A percentile compares a stretch with the other conserved stretches of the same genome.
phyloP scores from a whole-genome alignment of 2,329 filamentous ascomycete species.

The Aspergillus piperis region DNA sequence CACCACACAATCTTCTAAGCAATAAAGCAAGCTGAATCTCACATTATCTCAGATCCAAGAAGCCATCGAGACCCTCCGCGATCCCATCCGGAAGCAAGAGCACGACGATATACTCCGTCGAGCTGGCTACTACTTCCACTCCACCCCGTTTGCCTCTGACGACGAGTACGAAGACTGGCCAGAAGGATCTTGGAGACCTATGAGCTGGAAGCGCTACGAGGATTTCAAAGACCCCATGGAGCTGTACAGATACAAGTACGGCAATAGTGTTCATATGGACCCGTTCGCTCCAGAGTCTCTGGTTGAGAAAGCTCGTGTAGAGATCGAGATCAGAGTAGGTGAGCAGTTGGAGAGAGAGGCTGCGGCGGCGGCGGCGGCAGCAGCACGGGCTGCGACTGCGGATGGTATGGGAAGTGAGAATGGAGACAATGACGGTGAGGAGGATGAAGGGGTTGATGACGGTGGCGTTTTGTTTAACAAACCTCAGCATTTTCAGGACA shows the following conservation, averaged over 20 bases:
- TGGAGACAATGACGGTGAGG: neutral
- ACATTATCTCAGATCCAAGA: constrained; percentile 30
- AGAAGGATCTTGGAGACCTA: neutral
- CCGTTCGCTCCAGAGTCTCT: constrained; percentile 25
- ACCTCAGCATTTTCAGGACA: neutral
- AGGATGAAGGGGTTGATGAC: neutral
- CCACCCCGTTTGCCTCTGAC: neutral
- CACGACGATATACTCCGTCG: constrained; percentile 25
- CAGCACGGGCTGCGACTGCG: neutral
- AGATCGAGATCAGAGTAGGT: constrained; percentile 7
- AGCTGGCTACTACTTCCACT: neutral
- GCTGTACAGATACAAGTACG: constrained; percentile 33
- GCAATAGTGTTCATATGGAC: constrained; percentile 34
- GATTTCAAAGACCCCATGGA: neutral
- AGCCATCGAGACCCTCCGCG: constrained; percentile 38
- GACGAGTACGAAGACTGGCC: neutral
- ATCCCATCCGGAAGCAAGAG: constrained; percentile 23
- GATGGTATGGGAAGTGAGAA: neutral
- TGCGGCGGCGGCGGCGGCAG: neutral
- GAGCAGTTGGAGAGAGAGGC: constrained; percentile 4
- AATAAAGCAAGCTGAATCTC: neutral
- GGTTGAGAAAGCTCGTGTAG: constrained; percentile 12
- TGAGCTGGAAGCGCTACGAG: neutral
- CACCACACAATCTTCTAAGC: neutral
- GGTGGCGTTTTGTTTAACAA: neutral